A percentile compares a stretch with the other conserved stretches of the same genome.
phyloP scores from a whole-genome alignment of 352 stramenopile species.

The Blastocystis sp. region DNA sequence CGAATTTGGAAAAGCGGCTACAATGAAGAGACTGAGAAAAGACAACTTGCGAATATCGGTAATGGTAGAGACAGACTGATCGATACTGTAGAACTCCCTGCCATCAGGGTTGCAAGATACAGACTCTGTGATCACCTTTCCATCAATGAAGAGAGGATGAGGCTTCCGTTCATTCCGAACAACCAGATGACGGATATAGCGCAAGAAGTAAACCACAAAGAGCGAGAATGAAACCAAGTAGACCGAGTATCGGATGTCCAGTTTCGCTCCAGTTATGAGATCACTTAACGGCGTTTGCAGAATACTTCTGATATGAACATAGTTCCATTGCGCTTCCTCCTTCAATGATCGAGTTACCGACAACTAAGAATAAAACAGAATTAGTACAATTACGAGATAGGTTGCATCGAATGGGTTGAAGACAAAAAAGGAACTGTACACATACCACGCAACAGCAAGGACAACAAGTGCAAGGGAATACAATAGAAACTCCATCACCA shows the following conservation, averaged over 20 bases:
- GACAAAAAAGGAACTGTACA: conserved; percentile 25
- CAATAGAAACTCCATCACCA: too few species aligned
- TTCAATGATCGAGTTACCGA: too few species aligned
- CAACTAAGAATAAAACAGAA: too few species aligned
- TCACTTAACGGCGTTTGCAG: not conserved
- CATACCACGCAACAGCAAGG: not conserved
- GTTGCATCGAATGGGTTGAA: not conserved
- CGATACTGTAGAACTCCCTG: not conserved
- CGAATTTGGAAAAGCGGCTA: conserved; percentile 13
- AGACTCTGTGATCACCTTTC: conserved; percentile 27
- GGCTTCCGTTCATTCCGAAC: not conserved
- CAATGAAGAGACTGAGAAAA: not conserved
- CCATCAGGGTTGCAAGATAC: conserved; percentile 28
- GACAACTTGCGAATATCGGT: conserved; percentile 66
- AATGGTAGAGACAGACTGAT: conserved; percentile 10
- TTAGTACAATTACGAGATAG: conserved; percentile 60
- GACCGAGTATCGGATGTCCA: not conserved
- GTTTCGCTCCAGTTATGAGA: not conserved
- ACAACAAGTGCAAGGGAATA: too few species aligned
- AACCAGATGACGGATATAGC: not conserved
- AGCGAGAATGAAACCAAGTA: conserved; percentile 4
- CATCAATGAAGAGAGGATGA: conserved; percentile 3
- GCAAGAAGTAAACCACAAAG: not conserved
- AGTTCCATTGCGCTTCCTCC: not conserved
- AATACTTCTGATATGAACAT: not conserved